Percentiles rank a stretch among this genome's conserved stretches.
Evolutionary conservation across 1,139 yeast species (phyloP).

Genomic region (Pichia sp.): DNA sequence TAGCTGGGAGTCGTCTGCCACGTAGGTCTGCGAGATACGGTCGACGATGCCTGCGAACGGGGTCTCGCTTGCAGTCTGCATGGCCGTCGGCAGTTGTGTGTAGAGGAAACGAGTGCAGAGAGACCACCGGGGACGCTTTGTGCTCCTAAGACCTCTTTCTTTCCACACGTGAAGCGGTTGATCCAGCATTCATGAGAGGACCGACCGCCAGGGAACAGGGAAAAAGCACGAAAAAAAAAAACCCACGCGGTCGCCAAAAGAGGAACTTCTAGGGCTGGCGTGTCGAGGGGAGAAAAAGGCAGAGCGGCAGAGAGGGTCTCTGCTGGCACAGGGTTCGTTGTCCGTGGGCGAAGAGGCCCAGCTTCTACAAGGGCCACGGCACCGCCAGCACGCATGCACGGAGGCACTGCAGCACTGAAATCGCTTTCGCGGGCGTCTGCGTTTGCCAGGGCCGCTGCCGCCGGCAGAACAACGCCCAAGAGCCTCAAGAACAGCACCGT

Average conservation of each 20-base stretch:
- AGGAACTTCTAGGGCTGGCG: no score
- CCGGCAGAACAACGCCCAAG: not conserved
- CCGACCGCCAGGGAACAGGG: no score
- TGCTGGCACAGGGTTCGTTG: no score
- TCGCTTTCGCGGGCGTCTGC: not conserved
- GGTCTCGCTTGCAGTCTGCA: not conserved
- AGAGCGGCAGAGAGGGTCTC: no score
- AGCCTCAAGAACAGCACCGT: not conserved
- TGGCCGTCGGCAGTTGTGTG: not conserved
- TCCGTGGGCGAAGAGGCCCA: no score
- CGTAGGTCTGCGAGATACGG: constrained; percentile 12
- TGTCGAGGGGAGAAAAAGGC: no score
- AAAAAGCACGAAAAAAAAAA: no score
- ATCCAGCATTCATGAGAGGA: not conserved
- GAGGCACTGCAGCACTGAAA: not conserved
- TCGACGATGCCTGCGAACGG: constrained; percentile 6
- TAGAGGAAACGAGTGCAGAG: not conserved
- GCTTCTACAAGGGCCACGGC: no score
- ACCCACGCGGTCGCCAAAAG: no score
- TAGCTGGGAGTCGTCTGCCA: constrained; percentile 12
- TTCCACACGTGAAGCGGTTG: not conserved
- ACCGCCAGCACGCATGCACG: not conserved
- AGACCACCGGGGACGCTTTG: no score
- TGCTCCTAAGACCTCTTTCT: no score
- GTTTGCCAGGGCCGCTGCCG: not conserved